These are phyloP conservation scores for Colletotrichum filicis DNA, from an alignment of 2,329 filamentous ascomycete species.

Conservation along the genomic window DNA sequence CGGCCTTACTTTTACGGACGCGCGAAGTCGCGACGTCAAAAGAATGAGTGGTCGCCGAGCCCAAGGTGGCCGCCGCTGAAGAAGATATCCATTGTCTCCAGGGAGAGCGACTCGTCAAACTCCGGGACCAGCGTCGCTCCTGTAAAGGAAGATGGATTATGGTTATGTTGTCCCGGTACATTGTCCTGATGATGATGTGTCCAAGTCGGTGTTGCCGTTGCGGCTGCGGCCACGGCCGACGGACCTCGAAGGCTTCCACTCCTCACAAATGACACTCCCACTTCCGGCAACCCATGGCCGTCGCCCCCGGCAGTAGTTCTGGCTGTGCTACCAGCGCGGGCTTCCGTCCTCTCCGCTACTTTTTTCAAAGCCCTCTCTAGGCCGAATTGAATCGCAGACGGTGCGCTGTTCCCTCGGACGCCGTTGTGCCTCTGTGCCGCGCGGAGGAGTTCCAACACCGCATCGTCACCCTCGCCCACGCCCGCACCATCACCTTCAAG, in stretches of 20 bases:
- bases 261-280: neutral
- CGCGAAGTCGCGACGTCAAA: slow-evolving; percentile 6
- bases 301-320: neutral
- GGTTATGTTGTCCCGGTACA: neutral
- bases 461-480: slow-evolving; percentile 3
- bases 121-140: slow-evolving; percentile 18
- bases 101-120: slow-evolving; percentile 20
- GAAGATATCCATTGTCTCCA: slow-evolving; percentile 32
- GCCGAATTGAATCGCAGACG: slow-evolving; percentile 31
- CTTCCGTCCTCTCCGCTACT: slow-evolving; percentile 18
- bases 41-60: slow-evolving; percentile 33
- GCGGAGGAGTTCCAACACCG: slow-evolving; percentile 22
- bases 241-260: neutral
- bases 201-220: slow-evolving; percentile 2
- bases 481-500: neutral
- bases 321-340: neutral
- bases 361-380: slow-evolving; percentile 31
- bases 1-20: neutral
- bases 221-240: neutral
- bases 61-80: slow-evolving; percentile 32
- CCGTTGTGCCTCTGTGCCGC: slow-evolving; percentile 28
- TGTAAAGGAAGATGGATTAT: slow-evolving; percentile 13
- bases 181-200: neutral
- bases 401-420: slow-evolving; percentile 22
- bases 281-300: neutral